Evolutionary conservation across 495 filamentous ascomycete species (phyloP).

Genomic region (Pyrenula aspistea): DNA sequence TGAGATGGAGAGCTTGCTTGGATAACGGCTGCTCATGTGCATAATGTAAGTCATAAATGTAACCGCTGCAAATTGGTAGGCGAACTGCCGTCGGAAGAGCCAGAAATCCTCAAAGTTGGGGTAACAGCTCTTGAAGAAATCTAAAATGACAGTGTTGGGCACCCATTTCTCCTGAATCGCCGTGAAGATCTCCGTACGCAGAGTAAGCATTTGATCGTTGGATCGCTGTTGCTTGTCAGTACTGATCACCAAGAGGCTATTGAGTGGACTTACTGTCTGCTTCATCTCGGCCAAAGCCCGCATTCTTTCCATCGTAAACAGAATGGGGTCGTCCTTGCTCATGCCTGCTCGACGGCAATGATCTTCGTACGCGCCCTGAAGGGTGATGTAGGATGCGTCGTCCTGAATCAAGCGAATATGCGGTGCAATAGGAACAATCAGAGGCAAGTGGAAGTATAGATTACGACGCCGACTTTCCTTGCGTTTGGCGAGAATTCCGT

Average conservation of each 20-base stretch:
- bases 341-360: conserved; percentile 76
- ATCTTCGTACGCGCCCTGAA: conserved; percentile 91
- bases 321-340: conserved; percentile 87
- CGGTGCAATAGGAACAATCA: conserved; percentile 89
- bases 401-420: conserved; percentile 90
- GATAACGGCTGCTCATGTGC: conserved; percentile 87
- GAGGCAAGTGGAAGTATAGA: conserved; percentile 85
- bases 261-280: conserved; percentile 36
- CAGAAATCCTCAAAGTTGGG: conserved; percentile 90
- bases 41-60: conserved; percentile 99
- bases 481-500: conserved; percentile 73
- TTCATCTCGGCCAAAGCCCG: conserved; percentile 60
- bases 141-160: conserved; percentile 61
- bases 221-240: conserved; percentile 36
- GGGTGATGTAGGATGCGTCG: conserved; percentile 83
- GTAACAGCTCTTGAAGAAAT: conserved; percentile 84
- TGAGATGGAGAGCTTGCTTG: conserved; percentile 87
- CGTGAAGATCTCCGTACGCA: conserved; percentile 71
- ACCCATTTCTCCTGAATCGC: conserved; percentile 90
- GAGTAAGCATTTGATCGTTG: conserved; percentile 54
- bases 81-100: conserved; percentile 93
- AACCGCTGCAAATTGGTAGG: conserved; percentile 89
- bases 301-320: conserved; percentile 91
- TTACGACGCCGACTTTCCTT: conserved; percentile 92
- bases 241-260: conserved; percentile 1